Evolutionary conservation across 441 rosid species (phyloP), one percentile per base, ranked within the genome.

Genomic region (Bocquillonia castaneifolia): DNA sequence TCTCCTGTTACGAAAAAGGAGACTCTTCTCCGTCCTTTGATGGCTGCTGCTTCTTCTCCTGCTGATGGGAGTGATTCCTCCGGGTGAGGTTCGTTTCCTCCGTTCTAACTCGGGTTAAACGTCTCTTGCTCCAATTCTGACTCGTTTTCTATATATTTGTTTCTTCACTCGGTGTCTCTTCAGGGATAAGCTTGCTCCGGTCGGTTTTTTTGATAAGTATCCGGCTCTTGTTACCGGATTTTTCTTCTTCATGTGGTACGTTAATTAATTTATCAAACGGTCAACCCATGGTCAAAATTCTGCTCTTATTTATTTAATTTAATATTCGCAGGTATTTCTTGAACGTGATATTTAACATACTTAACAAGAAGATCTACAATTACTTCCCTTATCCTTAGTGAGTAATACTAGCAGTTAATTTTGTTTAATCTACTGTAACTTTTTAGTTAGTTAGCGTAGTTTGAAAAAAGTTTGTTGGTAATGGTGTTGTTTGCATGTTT

Each of bases 191-290:
- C 72, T 73, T 36, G 82, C 84, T 59, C 84, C 88, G 51, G 85
- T 80, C 52, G 93, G 96, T 13, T 82, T 92, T 81, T 77, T 88
- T 13, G 73, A 74, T 28, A 92, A 80, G 85, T 78, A 86, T 75
- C 98, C 98, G 67, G 83, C 82, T 54, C 82, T 92, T 0, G 84
- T 88, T 60, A 92, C 98, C 58, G 96, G 98, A 0, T 90, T 88
- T 75, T 92, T 92, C 88, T 90, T 92, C 88, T 92, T 92, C 85
- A 88, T 90, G 96, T 92, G 98, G 98, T 92, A 77, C 23, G 86
- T 66, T 55, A 54, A 47, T 20, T 18, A 20, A 1, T 59, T 53
- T 64, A 70, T 77, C 66, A 55, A 52, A 28, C n/a, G 14, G 50
- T 56, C 25, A 40, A 67, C 13, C 0, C 1, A 39, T 18, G 32